Percentiles rank a stretch among this genome's conserved stretches.
phyloP scores from a whole-genome alignment of 768 basidiomycete genomes.

The Clitopilus hobsonii region DNA sequence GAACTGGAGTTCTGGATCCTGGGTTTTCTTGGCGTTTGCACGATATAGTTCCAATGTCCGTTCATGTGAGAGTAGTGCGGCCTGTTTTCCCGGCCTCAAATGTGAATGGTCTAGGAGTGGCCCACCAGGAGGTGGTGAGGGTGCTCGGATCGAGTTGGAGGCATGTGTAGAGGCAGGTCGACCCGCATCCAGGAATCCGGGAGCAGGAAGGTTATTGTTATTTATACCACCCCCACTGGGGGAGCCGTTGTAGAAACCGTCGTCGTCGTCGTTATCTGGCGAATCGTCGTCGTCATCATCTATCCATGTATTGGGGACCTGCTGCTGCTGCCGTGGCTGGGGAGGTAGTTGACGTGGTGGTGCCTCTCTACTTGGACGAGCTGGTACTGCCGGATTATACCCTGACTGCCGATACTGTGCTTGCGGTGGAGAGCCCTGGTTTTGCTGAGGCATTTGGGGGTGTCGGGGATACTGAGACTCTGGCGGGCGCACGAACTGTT shows the following conservation, averaged over 20 bases:
- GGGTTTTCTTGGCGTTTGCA: constrained; percentile 96
- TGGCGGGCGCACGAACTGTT: background rate
- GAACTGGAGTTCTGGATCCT: constrained; percentile 95
- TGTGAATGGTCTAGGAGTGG: constrained; percentile 89
- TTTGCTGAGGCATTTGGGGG: background rate
- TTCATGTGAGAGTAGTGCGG: constrained; percentile 90
- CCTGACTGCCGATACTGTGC: constrained; percentile 1
- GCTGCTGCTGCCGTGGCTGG: background rate
- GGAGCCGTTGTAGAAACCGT: constrained; percentile 18
- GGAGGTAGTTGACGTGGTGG: constrained; percentile 1
- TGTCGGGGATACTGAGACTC: constrained; percentile 4
- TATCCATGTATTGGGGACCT: constrained; percentile 6
- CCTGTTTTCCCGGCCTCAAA: constrained; percentile 88
- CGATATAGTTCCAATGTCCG: constrained; percentile 97
- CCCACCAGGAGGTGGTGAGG: constrained; percentile 60
- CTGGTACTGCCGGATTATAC: constrained; percentile 9
- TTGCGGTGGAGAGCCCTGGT: constrained; percentile 5
- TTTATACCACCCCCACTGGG: constrained; percentile 3
- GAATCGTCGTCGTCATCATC: constrained; percentile 15
- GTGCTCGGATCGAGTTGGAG: constrained; percentile 58
- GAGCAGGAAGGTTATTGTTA: background rate
- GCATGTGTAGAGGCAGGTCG: constrained; percentile 30
- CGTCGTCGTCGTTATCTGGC: constrained; percentile 15
- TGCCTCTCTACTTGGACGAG: constrained; percentile 8
- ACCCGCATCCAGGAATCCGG: background rate